These are phyloP conservation scores for Penicillium hesseltinei DNA, from an alignment of 2,329 filamentous ascomycete species.

Conservation along the genomic window DNA sequence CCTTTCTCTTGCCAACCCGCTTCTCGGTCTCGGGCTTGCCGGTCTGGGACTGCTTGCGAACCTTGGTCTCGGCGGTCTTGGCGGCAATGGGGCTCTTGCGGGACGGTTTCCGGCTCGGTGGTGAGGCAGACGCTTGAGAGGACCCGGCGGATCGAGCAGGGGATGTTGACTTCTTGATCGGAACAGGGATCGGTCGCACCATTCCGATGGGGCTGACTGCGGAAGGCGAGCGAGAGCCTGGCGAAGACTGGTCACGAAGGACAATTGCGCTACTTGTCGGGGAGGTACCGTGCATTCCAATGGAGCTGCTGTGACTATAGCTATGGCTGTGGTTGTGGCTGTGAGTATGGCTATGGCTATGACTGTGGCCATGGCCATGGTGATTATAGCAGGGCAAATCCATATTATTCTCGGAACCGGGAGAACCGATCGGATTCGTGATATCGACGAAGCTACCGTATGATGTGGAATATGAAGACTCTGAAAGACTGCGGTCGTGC, in stretches of 20 bases:
- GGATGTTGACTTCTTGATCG: slow-evolving; percentile 49
- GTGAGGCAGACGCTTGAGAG: slow-evolving; percentile 60
- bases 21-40: slow-evolving; percentile 89
- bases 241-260: slow-evolving; percentile 43
- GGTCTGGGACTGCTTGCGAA: slow-evolving; percentile 69
- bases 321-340: slow-evolving; percentile 10
- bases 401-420: slow-evolving; percentile 71
- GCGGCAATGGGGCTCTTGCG: slow-evolving; percentile 72
- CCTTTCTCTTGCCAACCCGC: slow-evolving; percentile 85
- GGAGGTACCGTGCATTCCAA: slow-evolving; percentile 26
- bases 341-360: slow-evolving; percentile 4
- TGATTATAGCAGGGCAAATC: slow-evolving; percentile 49
- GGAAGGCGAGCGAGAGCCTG: slow-evolving; percentile 44
- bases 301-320: slow-evolving; percentile 5
- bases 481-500: slow-evolving; percentile 81
- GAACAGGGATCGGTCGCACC: slow-evolving; percentile 62
- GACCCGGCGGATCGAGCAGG: slow-evolving; percentile 60
- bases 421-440: slow-evolving; percentile 76
- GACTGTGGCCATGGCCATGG: slow-evolving; percentile 24
- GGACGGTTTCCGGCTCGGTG: slow-evolving; percentile 63
- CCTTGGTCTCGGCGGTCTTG: slow-evolving; percentile 80
- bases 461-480: slow-evolving; percentile 73
- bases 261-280: slow-evolving; percentile 30
- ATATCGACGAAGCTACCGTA: slow-evolving; percentile 82
- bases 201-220: slow-evolving; percentile 66